Percentiles rank a stretch among this genome's conserved stretches.
phyloP scores from a whole-genome alignment of 2,329 filamentous ascomycete genomes.

The Apiospora hydei region DNA sequence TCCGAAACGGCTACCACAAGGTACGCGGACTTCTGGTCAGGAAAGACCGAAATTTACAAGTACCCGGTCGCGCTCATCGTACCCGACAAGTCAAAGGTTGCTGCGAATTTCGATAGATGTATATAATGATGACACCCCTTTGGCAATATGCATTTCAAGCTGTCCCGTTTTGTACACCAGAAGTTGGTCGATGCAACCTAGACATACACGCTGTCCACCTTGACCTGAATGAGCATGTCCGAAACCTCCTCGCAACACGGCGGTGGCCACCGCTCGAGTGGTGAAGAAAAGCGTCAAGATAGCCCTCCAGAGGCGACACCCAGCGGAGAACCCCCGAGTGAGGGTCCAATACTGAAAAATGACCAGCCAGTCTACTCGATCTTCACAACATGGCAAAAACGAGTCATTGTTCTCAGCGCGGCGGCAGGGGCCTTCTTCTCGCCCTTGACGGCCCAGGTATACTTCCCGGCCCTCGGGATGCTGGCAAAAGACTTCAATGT shows the following conservation, averaged over 20 bases:
- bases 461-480: slow-evolving; percentile 52
- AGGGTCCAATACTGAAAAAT: slow-evolving; percentile 15
- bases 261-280: background rate
- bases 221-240: background rate
- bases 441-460: slow-evolving; percentile 48
- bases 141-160: background rate
- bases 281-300: background rate
- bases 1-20: slow-evolving; percentile 22
- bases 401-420: slow-evolving; percentile 39
- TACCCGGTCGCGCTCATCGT: slow-evolving; percentile 5
- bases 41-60: background rate
- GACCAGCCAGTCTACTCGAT: slow-evolving; percentile 28
- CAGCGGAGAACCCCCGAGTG: slow-evolving; percentile 24
- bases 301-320: slow-evolving; percentile 1
- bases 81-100: background rate
- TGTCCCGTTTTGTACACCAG: background rate
- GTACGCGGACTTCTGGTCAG: slow-evolving; percentile 1
- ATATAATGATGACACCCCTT: background rate
- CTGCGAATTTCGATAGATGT: background rate
- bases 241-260: background rate
- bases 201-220: background rate
- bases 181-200: background rate
- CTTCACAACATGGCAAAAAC: slow-evolving; percentile 41
- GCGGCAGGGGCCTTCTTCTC: slow-evolving; percentile 43
- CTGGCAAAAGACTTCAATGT: slow-evolving; percentile 50